These are phyloP conservation scores for barley (Hordeum vulgare) DNA, from an alignment of 176 grass and related monocot species.

Conservation along the genomic window DNA sequence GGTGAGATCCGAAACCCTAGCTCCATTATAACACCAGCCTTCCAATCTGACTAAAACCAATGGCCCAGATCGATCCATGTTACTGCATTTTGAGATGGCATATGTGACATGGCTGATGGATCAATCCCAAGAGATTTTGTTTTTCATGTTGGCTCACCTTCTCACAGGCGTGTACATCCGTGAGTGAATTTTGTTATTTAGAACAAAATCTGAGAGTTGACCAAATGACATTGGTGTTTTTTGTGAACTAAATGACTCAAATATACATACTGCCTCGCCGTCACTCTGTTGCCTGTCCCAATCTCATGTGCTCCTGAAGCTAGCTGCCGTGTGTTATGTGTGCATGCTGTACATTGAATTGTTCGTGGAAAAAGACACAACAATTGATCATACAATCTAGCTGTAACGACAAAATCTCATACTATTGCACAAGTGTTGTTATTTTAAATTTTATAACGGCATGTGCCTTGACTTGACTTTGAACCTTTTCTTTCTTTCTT, in stretches of 20 bases:
- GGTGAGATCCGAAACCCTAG: too few relatives aligned
- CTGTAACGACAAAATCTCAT: background rate
- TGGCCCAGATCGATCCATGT: too few relatives aligned
- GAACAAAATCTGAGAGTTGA: background rate
- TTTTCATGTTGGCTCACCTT: too few relatives aligned
- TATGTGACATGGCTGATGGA: too few relatives aligned
- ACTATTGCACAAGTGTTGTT: background rate
- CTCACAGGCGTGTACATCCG: too few relatives aligned
- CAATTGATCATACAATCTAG: background rate
- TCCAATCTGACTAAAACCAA: too few relatives aligned
- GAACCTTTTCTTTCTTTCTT: conserved; percentile 12
- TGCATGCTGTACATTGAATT: background rate
- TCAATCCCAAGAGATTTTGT: too few relatives aligned
- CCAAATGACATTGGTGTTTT: background rate
- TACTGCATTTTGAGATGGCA: too few relatives aligned
- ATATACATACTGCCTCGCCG: background rate
- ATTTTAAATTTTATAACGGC: background rate
- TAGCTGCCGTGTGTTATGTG: background rate
- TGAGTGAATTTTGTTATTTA: background rate
- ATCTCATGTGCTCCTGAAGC: background rate
- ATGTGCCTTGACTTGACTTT: background rate
- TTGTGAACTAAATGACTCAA: background rate
- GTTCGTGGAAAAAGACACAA: background rate
- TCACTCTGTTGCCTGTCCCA: background rate
- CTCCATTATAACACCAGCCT: too few relatives aligned